Percentiles rank a stretch among this genome's conserved stretches.
Evolutionary conservation across 495 filamentous ascomycete genomes (phyloP).

Genomic region (Saxophila tyrrhenica): DNA sequence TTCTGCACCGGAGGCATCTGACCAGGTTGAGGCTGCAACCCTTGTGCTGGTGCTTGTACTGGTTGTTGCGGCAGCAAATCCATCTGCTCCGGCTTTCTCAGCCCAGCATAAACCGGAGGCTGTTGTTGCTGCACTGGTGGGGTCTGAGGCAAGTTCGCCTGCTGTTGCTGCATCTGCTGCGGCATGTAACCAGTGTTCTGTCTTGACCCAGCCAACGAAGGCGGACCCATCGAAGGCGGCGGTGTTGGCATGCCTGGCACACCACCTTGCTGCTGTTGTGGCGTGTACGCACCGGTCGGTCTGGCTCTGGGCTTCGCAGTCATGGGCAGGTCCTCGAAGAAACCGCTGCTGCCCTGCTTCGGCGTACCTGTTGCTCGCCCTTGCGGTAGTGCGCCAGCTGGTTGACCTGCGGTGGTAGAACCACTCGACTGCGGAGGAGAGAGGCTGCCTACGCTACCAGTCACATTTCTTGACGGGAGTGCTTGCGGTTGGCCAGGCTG

Average conservation of each 20-base stretch:
- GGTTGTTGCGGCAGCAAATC: conserved; percentile 35
- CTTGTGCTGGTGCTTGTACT: conserved; percentile 35
- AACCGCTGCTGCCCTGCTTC: conserved; percentile 39
- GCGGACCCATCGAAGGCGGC: conserved; percentile 19
- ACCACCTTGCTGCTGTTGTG: conserved; percentile 26
- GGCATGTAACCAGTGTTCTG: not conserved
- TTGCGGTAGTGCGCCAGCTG: not conserved
- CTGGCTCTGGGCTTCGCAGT: conserved; percentile 40
- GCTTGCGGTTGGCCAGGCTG: not conserved
- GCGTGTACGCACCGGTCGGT: conserved; percentile 44
- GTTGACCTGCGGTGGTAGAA: conserved; percentile 2
- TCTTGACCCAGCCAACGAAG: not conserved
- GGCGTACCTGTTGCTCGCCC: conserved; percentile 20
- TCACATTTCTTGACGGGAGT: not conserved
- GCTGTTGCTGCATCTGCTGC: not conserved
- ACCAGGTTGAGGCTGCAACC: conserved; percentile 30
- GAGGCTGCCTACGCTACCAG: conserved; percentile 13
- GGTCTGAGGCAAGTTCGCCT: not conserved
- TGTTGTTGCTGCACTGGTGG: conserved; percentile 1
- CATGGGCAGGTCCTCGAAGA: conserved; percentile 83
- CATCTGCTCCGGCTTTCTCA: conserved; percentile 41
- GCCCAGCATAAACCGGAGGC: conserved; percentile 1
- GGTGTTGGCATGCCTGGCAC: conserved; percentile 10
- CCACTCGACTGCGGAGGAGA: conserved; percentile 28
- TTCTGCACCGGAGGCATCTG: not conserved